Evolutionary conservation across 495 filamentous ascomycete genomes (phyloP), one percentile per base, ranked within the genome.

Genomic region (Penicillium coffeae): DNA sequence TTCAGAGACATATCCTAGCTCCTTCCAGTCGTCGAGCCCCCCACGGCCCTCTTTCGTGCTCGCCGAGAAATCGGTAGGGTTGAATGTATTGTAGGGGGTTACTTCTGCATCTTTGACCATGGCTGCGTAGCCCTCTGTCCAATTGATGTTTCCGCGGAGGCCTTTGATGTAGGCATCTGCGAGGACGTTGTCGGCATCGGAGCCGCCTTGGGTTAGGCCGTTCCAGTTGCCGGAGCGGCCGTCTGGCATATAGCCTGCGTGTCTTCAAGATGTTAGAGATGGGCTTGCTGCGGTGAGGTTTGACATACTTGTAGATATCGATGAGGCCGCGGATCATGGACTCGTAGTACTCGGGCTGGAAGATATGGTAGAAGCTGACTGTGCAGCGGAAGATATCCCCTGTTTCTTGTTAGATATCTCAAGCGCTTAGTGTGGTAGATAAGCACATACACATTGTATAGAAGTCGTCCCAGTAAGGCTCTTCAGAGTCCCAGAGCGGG

Each of bases 71-170:
- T 83, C 81, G 42, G 75, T 77, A 0, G 74, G 60, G 43, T 81
- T 78, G 38, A 73, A 81, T 74, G 85, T 88, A 57, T 86, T 79
- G 47, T 73, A 79, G 0, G 84, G 84, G 47, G 86, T 84, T n/a
- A 80, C 74, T 60, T 88, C 84, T 16, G 85, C 85, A 45, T 89
- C 83, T 42, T 82, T 84, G n/a, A 84, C 73, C 21, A 89, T 78
- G 0, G 86, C 65, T 13, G 62, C 63, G 39, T 77, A 73, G 3
- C 74, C 77, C 1, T 84, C 69, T 1, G 68, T 74, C 45, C 69
- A 66, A 34, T 82, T 79, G 37, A 85, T 72, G 14, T 67, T 53
- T 1, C 70, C 66, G 12, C 79, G 73, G 18, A 83, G 75, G 42
- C 70, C 58, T 44, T 69, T 69, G n/a, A 68, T 52, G 47, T 69